Conservation (phyloP, 345 rosid species). For the Lepidium aucheri region DNA sequence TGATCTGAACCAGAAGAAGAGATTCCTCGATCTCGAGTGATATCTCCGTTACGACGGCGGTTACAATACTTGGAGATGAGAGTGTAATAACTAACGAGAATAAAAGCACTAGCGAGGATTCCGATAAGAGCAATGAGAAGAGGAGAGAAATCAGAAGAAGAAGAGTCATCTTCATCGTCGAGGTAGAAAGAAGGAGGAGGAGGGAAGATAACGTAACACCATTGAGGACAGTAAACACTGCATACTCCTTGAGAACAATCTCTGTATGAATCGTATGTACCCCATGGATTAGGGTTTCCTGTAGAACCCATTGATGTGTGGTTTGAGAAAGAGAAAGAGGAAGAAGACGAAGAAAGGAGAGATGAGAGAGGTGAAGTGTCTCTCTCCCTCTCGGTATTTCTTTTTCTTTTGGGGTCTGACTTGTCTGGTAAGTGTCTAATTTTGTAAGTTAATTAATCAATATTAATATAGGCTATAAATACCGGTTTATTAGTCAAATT, state of each 20-base stretch:
- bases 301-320: slow-evolving; percentile 18
- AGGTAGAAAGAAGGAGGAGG: slow-evolving; percentile 70
- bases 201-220: slow-evolving; percentile 82
- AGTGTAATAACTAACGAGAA: slow-evolving; percentile 63
- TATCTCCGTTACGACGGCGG: slow-evolving; percentile 29
- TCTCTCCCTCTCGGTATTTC: not conserved
- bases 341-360: not conserved
- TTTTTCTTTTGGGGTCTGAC: slow-evolving; percentile 6
- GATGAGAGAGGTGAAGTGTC: slow-evolving; percentile 11
- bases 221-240: slow-evolving; percentile 73
- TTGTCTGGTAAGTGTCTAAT: not conserved
- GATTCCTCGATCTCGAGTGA: not conserved
- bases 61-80: slow-evolving; percentile 56
- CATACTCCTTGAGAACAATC: slow-evolving; percentile 84
- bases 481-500: no score
- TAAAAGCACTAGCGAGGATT: slow-evolving; percentile 72
- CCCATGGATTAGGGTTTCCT: slow-evolving; percentile 29
- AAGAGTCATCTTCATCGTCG: slow-evolving; percentile 34
- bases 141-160: slow-evolving; percentile 61
- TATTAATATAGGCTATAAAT: no score
- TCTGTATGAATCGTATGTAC: slow-evolving; percentile 34
- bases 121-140: slow-evolving; percentile 63
- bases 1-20: slow-evolving; percentile 8
- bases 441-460: not conserved
- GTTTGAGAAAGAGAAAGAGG: not conserved